Conservation (phyloP, 345 rosid species). For the Gossypium longicalyx region DNA sequence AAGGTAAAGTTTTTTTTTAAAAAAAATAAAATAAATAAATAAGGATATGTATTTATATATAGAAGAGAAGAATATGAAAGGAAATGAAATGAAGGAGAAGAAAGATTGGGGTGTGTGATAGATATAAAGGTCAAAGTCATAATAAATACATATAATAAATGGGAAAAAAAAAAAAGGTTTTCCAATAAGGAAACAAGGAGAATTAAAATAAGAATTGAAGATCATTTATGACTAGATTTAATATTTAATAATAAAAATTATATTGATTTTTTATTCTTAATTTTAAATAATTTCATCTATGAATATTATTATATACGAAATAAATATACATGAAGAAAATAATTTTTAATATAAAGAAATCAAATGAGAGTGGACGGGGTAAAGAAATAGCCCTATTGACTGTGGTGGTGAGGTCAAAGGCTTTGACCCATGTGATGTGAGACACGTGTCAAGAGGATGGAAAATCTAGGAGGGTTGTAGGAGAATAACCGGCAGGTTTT, state of each 20-base stretch:
- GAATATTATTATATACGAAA: no score
- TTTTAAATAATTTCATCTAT: no score
- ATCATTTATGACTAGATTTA: no score
- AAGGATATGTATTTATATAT: background rate
- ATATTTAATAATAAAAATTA: no score
- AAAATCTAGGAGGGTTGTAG: conserved; percentile 35
- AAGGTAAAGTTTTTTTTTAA: conserved; percentile 30
- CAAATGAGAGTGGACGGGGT: no score
- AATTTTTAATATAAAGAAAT: background rate
- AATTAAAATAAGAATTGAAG: no score
- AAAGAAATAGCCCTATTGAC: conserved; percentile 22
- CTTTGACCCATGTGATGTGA: conserved; percentile 31
- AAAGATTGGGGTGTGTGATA: background rate
- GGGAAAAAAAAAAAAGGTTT: no score
- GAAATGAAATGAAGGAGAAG: conserved; percentile 12
- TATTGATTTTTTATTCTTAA: no score
- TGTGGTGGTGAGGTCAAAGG: conserved; percentile 42
- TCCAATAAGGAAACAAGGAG: no score
- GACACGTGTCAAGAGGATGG: conserved; percentile 51
- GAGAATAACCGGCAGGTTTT: conserved; percentile 65
- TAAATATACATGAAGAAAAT: no score
- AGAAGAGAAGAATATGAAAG: conserved; percentile 22
- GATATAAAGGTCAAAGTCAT: conserved; percentile 31
- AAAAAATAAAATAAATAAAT: conserved; percentile 4
- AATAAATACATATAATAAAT: conserved; percentile 24